Percentiles rank a stretch among this genome's conserved stretches.
Conservation (phyloP, 768 basidiomycete genomes). For the Lepiota brunneoincarnata region DNA sequence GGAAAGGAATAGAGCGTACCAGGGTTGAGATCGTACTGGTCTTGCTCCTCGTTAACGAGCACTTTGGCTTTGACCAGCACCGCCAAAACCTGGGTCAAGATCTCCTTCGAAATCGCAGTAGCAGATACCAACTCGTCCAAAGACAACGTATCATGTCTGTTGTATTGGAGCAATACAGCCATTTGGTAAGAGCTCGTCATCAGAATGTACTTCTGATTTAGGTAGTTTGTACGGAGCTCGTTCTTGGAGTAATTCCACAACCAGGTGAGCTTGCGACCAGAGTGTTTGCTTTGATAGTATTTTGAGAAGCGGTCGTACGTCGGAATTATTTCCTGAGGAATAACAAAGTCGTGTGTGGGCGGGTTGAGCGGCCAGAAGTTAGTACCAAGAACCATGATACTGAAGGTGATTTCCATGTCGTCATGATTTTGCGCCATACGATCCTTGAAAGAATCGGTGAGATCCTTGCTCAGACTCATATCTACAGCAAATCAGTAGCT, state of each 20-base stretch:
- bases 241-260: conserved; percentile 99
- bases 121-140: conserved; percentile 76
- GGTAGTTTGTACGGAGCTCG: conserved; percentile 92
- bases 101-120: conserved; percentile 79
- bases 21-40: conserved; percentile 92
- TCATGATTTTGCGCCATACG: conserved; percentile 87
- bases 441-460: conserved; percentile 96
- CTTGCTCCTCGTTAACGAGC: conserved; percentile 82
- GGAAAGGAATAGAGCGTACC: conserved; percentile 26
- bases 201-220: conserved; percentile 94
- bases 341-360: conserved; percentile 82
- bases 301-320: conserved; percentile 92
- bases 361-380: conserved; percentile 96
- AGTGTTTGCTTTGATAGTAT: conserved; percentile 94
- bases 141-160: conserved; percentile 85
- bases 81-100: conserved; percentile 66
- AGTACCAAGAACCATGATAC: conserved; percentile 92
- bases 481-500: conserved; percentile 43
- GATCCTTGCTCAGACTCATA: conserved; percentile 94
- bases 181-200: conserved; percentile 98
- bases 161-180: conserved; percentile 95
- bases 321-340: conserved; percentile 82
- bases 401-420: conserved; percentile 90
- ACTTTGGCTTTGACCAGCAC: conserved; percentile 88
- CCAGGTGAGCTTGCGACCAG: conserved; percentile 96